Percentiles rank a stretch among this genome's conserved stretches.
phyloP scores from a whole-genome alignment of 805 yeast genomes.

The Monosporozyma aquatica region DNA sequence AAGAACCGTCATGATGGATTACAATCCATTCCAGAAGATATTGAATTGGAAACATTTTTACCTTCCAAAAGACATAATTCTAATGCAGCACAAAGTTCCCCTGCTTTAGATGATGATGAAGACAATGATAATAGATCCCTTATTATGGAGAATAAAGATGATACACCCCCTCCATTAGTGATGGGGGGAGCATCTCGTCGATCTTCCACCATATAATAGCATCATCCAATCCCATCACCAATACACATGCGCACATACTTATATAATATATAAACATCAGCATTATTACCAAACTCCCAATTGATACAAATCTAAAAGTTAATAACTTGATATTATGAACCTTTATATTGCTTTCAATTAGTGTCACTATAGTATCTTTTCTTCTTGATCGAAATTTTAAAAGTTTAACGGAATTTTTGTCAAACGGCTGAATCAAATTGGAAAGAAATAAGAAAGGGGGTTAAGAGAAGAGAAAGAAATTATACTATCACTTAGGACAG shows the following conservation, averaged over 20 bases:
- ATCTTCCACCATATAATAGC: constrained; percentile 2
- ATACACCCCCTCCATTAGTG: constrained; percentile 4
- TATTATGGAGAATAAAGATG: constrained; percentile 5
- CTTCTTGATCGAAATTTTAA: too few relatives aligned
- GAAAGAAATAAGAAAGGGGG: background rate
- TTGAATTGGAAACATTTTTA: constrained; percentile 5
- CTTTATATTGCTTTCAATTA: too few relatives aligned
- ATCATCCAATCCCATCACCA: background rate
- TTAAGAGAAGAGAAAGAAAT: background rate
- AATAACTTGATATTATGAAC: too few relatives aligned
- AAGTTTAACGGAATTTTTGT: too few relatives aligned
- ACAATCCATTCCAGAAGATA: constrained; percentile 4
- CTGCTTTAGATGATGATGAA: background rate
- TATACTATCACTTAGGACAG: too few relatives aligned
- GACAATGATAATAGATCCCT: background rate
- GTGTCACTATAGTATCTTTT: too few relatives aligned
- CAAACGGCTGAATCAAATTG: background rate
- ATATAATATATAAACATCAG: background rate
- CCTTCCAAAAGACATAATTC: background rate
- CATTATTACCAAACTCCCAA: too few relatives aligned
- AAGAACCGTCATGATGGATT: constrained; percentile 13
- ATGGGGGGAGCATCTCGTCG: background rate
- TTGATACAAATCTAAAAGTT: too few relatives aligned
- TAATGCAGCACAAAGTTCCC: background rate
- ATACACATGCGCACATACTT: background rate